Percentiles rank a stretch among this genome's conserved stretches.
phyloP scores from a whole-genome alignment of 345 rosid genomes.

The Lepidium aucheri region DNA sequence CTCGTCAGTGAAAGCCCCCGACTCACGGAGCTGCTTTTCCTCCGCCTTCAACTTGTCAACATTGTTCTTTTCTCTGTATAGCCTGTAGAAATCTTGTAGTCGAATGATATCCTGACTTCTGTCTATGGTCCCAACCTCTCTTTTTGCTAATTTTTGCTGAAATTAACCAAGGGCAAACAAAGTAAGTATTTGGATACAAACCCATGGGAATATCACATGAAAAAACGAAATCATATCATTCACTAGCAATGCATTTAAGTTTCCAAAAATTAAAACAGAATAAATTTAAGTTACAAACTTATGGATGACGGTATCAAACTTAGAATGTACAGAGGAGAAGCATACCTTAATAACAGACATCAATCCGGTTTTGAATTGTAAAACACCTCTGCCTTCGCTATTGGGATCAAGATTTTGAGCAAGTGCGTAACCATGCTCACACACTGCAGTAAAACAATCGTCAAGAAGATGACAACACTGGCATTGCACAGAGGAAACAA shows the following conservation, averaged over 20 bases:
- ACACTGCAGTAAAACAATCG: slow-evolving; percentile 45
- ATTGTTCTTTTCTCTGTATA: slow-evolving; percentile 65
- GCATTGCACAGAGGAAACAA: neutral
- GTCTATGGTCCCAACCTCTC: slow-evolving; percentile 79
- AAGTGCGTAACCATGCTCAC: slow-evolving; percentile 93
- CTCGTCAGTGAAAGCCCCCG: slow-evolving; percentile 69
- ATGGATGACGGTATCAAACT: neutral
- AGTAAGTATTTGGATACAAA: neutral
- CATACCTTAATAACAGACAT: slow-evolving; percentile 92
- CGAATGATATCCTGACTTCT: slow-evolving; percentile 82
- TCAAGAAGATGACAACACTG: neutral
- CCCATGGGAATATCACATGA: neutral
- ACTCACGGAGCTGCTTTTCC: slow-evolving; percentile 73
- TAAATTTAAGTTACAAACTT: neutral
- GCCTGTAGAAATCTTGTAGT: slow-evolving; percentile 78
- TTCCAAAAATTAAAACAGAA: neutral
- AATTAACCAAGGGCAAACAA: slow-evolving; percentile 20
- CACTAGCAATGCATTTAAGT: neutral
- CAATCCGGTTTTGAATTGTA: slow-evolving; percentile 94
- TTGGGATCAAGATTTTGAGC: slow-evolving; percentile 96
- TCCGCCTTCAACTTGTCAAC: slow-evolving; percentile 76
- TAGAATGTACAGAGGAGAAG: neutral
- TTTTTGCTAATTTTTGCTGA: slow-evolving; percentile 97
- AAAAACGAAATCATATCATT: neutral
- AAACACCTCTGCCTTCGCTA: slow-evolving; percentile 96